Conservation (phyloP, 768 basidiomycete species). For the Crucibulum laeve region DNA sequence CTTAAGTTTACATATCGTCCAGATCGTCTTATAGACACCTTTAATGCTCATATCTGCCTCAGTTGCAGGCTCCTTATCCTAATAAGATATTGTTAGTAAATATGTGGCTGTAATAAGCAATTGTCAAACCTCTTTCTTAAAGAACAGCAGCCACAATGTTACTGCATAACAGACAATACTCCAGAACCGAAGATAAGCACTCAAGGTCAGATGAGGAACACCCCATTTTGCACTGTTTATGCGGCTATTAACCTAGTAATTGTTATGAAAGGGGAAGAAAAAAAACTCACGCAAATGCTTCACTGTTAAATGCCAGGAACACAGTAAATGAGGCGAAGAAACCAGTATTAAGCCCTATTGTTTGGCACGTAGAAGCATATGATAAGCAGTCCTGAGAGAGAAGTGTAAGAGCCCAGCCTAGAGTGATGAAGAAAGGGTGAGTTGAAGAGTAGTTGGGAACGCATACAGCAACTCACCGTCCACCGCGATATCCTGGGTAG, state of each 20-base stretch:
- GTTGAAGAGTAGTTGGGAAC: too few species aligned
- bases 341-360: slow-evolving; percentile 93
- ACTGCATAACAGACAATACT: slow-evolving; percentile 73
- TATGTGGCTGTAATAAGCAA: not conserved
- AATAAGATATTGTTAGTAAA: not conserved
- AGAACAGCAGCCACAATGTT: slow-evolving; percentile 84
- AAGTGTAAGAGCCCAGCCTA: slow-evolving; percentile 77
- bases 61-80: slow-evolving; percentile 74
- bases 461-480: slow-evolving; percentile 85
- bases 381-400: slow-evolving; percentile 92
- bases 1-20: slow-evolving; percentile 86
- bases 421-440: too few species aligned
- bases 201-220: slow-evolving; percentile 64
- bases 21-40: slow-evolving; percentile 91
- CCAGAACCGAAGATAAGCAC: slow-evolving; percentile 86
- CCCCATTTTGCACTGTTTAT: slow-evolving; percentile 81
- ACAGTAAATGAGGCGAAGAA: slow-evolving; percentile 97
- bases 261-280: not conserved
- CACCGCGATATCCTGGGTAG: slow-evolving; percentile 98
- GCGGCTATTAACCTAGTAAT: slow-evolving; percentile 28
- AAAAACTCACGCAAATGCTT: slow-evolving; percentile 72
- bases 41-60: slow-evolving; percentile 87
- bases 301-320: slow-evolving; percentile 94
- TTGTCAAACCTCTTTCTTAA: slow-evolving; percentile 78
- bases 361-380: slow-evolving; percentile 97